Percentiles rank a stretch among this genome's conserved stretches.
Evolutionary conservation across 805 yeast genomes (phyloP).

Genomic region (Cyberlindnera xishuangbannaensis): DNA sequence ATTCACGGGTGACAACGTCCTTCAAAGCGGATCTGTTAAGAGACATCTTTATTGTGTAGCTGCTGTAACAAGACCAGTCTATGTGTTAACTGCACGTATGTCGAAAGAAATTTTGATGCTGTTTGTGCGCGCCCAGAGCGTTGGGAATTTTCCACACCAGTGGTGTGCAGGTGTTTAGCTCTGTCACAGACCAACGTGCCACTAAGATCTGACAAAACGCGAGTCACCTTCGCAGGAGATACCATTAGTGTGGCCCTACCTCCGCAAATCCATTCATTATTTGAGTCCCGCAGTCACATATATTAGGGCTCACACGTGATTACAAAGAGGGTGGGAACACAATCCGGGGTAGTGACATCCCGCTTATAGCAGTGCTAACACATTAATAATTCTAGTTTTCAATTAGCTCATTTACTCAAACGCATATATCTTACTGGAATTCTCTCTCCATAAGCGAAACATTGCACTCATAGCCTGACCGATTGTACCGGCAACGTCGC

Average conservation of each 20-base stretch:
- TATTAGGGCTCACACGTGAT: constrained; percentile 1
- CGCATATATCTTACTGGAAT: constrained; percentile 28
- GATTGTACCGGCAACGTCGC: neutral
- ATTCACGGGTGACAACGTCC: constrained; percentile 99
- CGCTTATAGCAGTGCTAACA: too few species aligned
- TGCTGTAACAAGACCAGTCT: constrained; percentile 7
- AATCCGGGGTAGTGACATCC: neutral
- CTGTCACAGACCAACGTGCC: constrained; percentile 7
- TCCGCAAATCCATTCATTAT: too few species aligned
- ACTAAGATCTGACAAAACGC: too few species aligned
- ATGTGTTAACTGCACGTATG: constrained; percentile 4
- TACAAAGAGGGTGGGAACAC: too few species aligned
- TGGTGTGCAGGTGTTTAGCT: constrained; percentile 15
- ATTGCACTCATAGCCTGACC: constrained; percentile 9
- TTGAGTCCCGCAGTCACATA: constrained; percentile 2
- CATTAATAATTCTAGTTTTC: too few species aligned
- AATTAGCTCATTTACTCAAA: constrained; percentile 29
- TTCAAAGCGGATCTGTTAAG: constrained; percentile 72
- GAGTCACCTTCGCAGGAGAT: too few species aligned
- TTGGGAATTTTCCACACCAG: constrained; percentile 8
- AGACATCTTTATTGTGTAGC: constrained; percentile 32
- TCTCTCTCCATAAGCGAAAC: constrained; percentile 22
- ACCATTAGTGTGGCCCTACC: too few species aligned
- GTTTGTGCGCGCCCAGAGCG: constrained; percentile 10
- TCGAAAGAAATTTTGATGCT: constrained; percentile 15